Evolutionary conservation across 1,139 yeast species (phyloP), one percentile per base, ranked within the genome.

Genomic region (Lodderomyces parapsilosis): DNA sequence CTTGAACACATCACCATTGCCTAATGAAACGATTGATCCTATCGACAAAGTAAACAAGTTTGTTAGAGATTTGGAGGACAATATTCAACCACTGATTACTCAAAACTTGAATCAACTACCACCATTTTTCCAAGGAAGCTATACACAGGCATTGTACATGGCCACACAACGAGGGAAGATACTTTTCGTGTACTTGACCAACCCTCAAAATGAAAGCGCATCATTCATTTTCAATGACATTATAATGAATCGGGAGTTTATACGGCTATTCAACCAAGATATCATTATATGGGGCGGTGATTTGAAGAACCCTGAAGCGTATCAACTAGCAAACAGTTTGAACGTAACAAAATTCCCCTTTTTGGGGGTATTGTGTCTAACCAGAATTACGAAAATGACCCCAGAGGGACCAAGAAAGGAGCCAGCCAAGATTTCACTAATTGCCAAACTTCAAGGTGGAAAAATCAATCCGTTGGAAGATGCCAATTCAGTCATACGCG

Each of bases 241-340:
- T 3, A 63, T 90, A 36, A 66, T 82, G 31, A 71, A 79, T 50
- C 75, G 74, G 1, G 65, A 64, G 27, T 81, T 89, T 44, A 65
- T 78, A 6, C 65, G 66, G 8, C 65, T 84, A 40, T 64, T 87
- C 39, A 78, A 78, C 42, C 75, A 74, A 41, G 68, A 76, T 38
- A 61, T 83, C 3, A 56, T 89, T 2, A 67, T 89, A 4, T 93
- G 98, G 98, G 96, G 94, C 30, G 96, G 97, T 7, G 86, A 87
- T 58, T 79, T 86, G 24, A 76, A 80, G 13, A 81, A 83, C 48
- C 80, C 90, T 11, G 98, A 93, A 62, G 88, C 94, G 1, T 84
- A 81, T 56, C 96, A 89, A 55, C 81, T 89, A 13, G 88, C 96
- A 0, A 83, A 85, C 57, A 80, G 86, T 39, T 74, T 91, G 47